phyloP scores from a whole-genome alignment of 2,329 filamentous ascomycete species.

The Fusarium papillatum region DNA sequence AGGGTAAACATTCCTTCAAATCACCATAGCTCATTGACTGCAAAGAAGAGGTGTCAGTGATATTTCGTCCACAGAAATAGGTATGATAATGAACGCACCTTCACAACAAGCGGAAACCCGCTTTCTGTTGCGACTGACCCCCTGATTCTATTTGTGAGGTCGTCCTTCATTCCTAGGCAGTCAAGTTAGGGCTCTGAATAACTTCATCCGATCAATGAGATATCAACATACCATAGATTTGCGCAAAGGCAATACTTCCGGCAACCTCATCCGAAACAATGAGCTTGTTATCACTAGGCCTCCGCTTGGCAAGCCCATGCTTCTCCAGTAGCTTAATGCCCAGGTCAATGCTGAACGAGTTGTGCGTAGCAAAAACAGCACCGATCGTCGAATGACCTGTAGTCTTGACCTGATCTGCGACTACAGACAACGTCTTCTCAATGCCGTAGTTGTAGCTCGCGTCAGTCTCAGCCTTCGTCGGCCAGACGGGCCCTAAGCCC shows the following conservation, averaged over 20 bases:
- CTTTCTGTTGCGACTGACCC: constrained; percentile 19
- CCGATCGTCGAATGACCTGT: constrained; percentile 20
- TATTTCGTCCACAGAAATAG: not conserved
- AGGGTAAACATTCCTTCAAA: constrained; percentile 31
- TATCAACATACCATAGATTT: constrained; percentile 21
- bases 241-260: constrained; percentile 27
- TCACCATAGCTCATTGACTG: constrained; percentile 38
- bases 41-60: not conserved
- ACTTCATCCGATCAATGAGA: not conserved
- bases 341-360: constrained; percentile 27
- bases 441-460: constrained; percentile 30
- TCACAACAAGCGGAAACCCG: constrained; percentile 30
- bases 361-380: constrained; percentile 28
- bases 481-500: constrained; percentile 21
- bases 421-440: constrained; percentile 20
- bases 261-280: constrained; percentile 13
- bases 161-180: constrained; percentile 28
- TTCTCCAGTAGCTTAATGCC: constrained; percentile 18
- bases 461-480: constrained; percentile 20
- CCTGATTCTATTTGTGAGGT: constrained; percentile 30
- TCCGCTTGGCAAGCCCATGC: constrained; percentile 14
- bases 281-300: not conserved
- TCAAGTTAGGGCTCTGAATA: not conserved
- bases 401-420: constrained; percentile 15
- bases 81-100: constrained; percentile 12